These are phyloP conservation scores for Macrocybe gigantea DNA, from an alignment of 768 basidiomycete species.

Conservation along the genomic window DNA sequence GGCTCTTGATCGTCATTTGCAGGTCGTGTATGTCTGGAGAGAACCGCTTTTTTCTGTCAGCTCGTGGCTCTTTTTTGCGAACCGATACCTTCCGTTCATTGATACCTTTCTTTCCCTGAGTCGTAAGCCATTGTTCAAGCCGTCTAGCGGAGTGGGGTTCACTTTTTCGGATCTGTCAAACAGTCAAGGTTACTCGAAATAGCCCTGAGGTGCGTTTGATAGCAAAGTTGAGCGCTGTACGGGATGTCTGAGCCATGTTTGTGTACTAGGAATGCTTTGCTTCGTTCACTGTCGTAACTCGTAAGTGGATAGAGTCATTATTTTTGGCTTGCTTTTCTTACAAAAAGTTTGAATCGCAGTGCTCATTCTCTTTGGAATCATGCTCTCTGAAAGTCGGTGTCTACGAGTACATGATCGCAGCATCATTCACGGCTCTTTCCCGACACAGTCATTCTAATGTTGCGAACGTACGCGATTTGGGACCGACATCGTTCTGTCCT, in stretches of 20 bases:
- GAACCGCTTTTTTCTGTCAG: constrained; percentile 13
- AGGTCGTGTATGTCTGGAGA: constrained; percentile 21
- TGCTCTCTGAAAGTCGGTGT: constrained; percentile 28
- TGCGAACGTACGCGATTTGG: constrained; percentile 42
- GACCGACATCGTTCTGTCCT: constrained; percentile 28
- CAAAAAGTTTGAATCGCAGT: constrained; percentile 6
- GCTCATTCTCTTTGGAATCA: constrained; percentile 29
- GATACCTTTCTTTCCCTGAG: constrained; percentile 20
- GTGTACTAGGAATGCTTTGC: constrained; percentile 15
- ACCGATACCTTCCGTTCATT: constrained; percentile 26
- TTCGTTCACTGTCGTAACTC: constrained; percentile 24
- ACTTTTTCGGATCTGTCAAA: background rate
- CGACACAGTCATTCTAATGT: constrained; percentile 27
- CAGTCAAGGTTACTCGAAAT: constrained; percentile 12
- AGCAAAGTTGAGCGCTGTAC: background rate
- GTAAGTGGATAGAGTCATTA: constrained; percentile 12
- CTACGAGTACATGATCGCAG: background rate
- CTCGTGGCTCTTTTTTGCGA: constrained; percentile 19
- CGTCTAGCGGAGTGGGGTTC: background rate
- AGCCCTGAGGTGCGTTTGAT: constrained; percentile 7
- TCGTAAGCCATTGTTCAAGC: constrained; percentile 2
- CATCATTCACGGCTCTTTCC: background rate
- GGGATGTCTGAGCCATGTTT: background rate
- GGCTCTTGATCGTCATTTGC: background rate
- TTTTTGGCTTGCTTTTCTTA: background rate